Evolutionary conservation across 1,139 yeast species (phyloP), one percentile per base, ranked within the genome.

Genomic region (Debaryomyces udenii): DNA sequence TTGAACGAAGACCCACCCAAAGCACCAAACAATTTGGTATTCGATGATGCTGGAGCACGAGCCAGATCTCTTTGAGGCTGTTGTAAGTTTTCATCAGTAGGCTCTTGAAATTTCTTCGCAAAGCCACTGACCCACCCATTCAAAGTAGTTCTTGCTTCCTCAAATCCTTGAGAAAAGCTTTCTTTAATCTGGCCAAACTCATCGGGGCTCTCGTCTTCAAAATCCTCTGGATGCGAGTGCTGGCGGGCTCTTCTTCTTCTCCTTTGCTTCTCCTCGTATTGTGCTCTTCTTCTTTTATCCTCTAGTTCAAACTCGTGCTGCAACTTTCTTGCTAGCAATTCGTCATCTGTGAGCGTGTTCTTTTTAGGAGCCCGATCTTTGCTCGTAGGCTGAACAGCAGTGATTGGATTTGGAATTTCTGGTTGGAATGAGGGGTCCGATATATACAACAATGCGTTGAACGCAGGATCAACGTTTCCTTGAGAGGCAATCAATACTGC

Each of bases 401-500:
- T 38, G 3, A 46, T 52, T 9, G 63, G 60, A 9, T 66, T 61
- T 10, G 84, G 76, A 39, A 81, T 78, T 42, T 82, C 85, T 10
- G 89, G 83, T 52, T 76, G 76, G 56, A 78, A 81, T 7, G 74
- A 64, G 6, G 96, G 96, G 65, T 91, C 97, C 10, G 89, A 82
- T 46, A 87, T 68, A 51, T 80, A 88, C 48, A 93, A 70, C 55
- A 91, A 68, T 0, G 96, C 97, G 61, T 85, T 86, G 69, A 91
- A 91, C 0, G 97, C 96, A 0, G 88, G 83, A 52, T 89, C 96
- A 26, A 88, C 64, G 35, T 78, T 73, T 18, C 96, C 96, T 38
- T 76, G 80, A 13, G 96, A 81, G 2, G 98, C 98, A 56, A 93
- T 86, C 43, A 90, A 70, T 2, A 88, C 85, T 18, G 96, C 91